A percentile compares a stretch with the other conserved stretches of the same genome.
phyloP scores from a whole-genome alignment of 192 early-diverging fungal genomes.

The Dissophora globulifera region DNA sequence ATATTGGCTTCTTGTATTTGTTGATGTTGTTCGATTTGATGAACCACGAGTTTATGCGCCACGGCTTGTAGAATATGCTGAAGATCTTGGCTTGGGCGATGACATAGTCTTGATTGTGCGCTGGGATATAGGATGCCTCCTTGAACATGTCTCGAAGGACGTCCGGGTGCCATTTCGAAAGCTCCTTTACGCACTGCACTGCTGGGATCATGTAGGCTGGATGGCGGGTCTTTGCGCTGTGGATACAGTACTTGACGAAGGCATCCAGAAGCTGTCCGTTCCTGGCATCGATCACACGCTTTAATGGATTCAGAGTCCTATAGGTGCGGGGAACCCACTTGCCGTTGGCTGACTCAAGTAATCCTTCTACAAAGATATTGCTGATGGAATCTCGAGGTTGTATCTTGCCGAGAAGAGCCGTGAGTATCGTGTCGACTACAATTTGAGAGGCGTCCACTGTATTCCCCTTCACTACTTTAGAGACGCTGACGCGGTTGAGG shows the following conservation, averaged over 20 bases:
- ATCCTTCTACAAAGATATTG: constrained; percentile 36
- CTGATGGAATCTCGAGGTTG: constrained; percentile 6
- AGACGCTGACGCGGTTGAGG: constrained; percentile 40
- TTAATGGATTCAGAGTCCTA: constrained; percentile 21
- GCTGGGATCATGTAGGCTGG: constrained; percentile 42
- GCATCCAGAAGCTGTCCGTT: constrained; percentile 23
- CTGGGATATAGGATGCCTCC: constrained; percentile 33
- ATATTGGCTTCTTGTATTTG: constrained; percentile 36
- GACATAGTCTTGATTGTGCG: constrained; percentile 38
- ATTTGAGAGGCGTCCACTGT: not conserved
- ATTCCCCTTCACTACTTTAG: not conserved
- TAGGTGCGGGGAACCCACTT: constrained; percentile 40
- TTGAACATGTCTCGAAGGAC: constrained; percentile 31
- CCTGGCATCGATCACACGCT: constrained; percentile 24
- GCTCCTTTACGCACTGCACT: constrained; percentile 33
- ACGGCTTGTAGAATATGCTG: constrained; percentile 1
- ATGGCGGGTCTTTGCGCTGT: constrained; percentile 33
- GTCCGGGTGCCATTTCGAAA: constrained; percentile 21
- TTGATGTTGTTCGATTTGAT: constrained; percentile 37
- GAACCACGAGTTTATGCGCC: constrained; percentile 17
- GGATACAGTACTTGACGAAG: constrained; percentile 35
- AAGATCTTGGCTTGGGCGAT: constrained; percentile 27
- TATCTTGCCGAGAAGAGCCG: constrained; percentile 12
- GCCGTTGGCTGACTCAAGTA: constrained; percentile 15
- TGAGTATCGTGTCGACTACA: constrained; percentile 20